Evolutionary conservation across 1,284 basidiomycete species (phyloP), one percentile per base, ranked within the genome.

Genomic region (Fomitopsis betulina): DNA sequence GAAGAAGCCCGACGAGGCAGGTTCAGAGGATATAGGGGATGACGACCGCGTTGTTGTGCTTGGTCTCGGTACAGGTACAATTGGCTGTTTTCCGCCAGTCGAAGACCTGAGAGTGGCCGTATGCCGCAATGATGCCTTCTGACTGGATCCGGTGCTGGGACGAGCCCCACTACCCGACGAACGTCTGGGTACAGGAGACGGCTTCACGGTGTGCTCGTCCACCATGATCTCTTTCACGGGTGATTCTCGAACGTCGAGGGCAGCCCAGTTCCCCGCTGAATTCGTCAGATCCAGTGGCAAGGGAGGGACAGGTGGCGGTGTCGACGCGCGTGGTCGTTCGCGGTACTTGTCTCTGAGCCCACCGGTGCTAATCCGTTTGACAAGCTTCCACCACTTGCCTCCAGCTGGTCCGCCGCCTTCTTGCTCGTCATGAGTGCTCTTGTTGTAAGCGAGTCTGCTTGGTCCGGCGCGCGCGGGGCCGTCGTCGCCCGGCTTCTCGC

Each of bases 311-410:
- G 86, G 85, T 2, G 84, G 83, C n/a, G 77, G 76, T 2, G 68
- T 63, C 25, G 68, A 57, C 32, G 55, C 59, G 52, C 51, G 61
- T 23, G 47, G 17, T 19, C 47, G 53, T 13, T 60, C 59, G 13
- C 73, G 69, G 63, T 80, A 85, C 64, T 78, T 82, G 19, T 89
- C 86, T 58, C 83, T 77, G 43, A 88, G 70, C 2, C 77, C 84
- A 13, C 84, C 83, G 0, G 82, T 79, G 62, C 86, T 88, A 57
- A 89, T 81, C 30, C 85, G 77, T 68, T 87, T 88, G 76, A 90
- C 78, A 49, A 90, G 67, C 67, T 78, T 85, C 86, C 85, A 89
- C 2, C 87, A 70, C 63, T 76, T 80, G 49, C 73, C 75, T 15
- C 79, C 76, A 3, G 70, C 60, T 19, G 71, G 67, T 10, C 73